Evolutionary conservation across 2,329 filamentous ascomycete species (phyloP), one percentile per base, ranked within the genome.

Genomic region (Fusarium metavorans): DNA sequence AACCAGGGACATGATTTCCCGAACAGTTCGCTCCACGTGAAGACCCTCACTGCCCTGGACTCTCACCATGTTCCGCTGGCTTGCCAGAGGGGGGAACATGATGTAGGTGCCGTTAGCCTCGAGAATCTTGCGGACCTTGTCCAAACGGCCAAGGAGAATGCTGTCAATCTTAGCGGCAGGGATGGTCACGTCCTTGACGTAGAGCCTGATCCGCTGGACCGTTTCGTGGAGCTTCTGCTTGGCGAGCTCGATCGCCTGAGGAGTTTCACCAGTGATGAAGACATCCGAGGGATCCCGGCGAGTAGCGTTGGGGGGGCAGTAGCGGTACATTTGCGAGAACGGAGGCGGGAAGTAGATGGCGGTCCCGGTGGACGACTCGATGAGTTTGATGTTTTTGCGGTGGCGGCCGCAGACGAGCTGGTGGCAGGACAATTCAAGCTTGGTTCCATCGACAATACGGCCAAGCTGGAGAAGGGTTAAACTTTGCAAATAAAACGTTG

Each of bases 331-430:
- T 68, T 93, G 92, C 16, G 96, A 95, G 81, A 98, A 98, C 1
- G 96, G 93, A 9, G 95, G 95, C 32, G 97, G 97, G 81, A 99
- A 98, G 85, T 99, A 99, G 79, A 99, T 98, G 74, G 97, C 96
- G 10, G 97, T 98, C 79, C 95, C 95, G 16, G 97, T 98, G 32
- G 93, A 92, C 16, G 97, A 97, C 84, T 99, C 97, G 80, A 99
- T 98, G 79, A 97, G 87, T 86, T 98, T 98, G 86, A 99, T 98
- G 82, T 98, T 98, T 87, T 98, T 97, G 77, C 97, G 91, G 77
- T 95, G 96, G 58, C 97, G 94, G 58, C 97, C 97, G 82, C 95
- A 98, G 59, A 98, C 92, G 65, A 98, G 88, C 67, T 95, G 97
- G 82, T 99, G 97, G 81, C 98, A 90, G 30, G 95, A 94, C 59